Conservation (phyloP, 768 basidiomycete species). For the Pisolithus orientalis region DNA sequence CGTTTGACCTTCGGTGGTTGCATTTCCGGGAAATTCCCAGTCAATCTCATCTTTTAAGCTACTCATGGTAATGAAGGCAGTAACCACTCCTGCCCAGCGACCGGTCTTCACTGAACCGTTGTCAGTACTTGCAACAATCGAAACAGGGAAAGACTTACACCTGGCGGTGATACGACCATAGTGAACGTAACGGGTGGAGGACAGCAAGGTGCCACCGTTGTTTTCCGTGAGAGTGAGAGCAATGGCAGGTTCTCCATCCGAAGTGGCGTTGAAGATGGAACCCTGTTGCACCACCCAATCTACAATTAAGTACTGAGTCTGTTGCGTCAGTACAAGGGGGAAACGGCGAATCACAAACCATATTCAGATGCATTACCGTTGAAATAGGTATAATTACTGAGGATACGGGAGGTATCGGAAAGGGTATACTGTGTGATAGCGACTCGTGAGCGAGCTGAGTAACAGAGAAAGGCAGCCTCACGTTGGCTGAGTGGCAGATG, state of each 20-base stretch:
- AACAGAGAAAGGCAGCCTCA: conserved; percentile 24
- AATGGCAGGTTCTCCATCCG: conserved; percentile 52
- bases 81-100: conserved; percentile 75
- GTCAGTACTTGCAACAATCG: background rate
- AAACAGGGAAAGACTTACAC: conserved; percentile 29
- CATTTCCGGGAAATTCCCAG: conserved; percentile 74
- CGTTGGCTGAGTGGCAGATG: conserved; percentile 57
- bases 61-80: conserved; percentile 82
- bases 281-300: conserved; percentile 74
- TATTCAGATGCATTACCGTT: conserved; percentile 71
- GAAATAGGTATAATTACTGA: conserved; percentile 58
- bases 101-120: conserved; percentile 63
- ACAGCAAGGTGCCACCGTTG: conserved; percentile 73
- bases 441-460: background rate
- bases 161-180: conserved; percentile 71
- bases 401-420: conserved; percentile 57
- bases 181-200: conserved; percentile 75
- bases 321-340: background rate
- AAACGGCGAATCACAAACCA: conserved; percentile 32
- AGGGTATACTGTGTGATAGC: conserved; percentile 51
- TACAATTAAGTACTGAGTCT: conserved; percentile 15
- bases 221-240: conserved; percentile 60
- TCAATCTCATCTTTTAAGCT: conserved; percentile 83
- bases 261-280: conserved; percentile 56
- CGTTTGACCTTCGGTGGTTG: conserved; percentile 61